A percentile compares a stretch with the other conserved stretches of the same genome.
Evolutionary conservation across 23 red algal genomes (phyloP).

Genomic region (Cyanidium caldarium): DNA sequence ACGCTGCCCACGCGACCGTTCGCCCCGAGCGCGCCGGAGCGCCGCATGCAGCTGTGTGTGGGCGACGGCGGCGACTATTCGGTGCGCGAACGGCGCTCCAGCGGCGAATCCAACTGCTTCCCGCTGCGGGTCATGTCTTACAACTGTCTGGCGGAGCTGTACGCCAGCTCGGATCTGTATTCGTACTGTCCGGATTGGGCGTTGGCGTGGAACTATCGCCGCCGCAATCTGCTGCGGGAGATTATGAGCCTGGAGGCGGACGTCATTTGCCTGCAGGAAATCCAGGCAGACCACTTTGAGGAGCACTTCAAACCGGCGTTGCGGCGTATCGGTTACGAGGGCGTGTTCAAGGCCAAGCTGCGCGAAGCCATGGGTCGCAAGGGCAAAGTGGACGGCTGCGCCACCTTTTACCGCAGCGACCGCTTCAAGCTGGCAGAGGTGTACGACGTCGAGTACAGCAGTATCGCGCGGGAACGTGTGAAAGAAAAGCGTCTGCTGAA

Average conservation of each 20-base stretch:
- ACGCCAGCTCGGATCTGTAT: slow-evolving; percentile 44
- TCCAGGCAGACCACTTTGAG: slow-evolving; percentile 94
- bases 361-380: slow-evolving; percentile 77
- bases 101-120: background rate
- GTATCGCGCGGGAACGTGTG: slow-evolving; percentile 38
- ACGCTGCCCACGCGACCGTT: slow-evolving; percentile 20
- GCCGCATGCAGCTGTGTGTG: slow-evolving; percentile 30
- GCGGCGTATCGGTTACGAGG: slow-evolving; percentile 46
- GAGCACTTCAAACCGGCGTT: slow-evolving; percentile 88
- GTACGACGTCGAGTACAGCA: slow-evolving; percentile 61
- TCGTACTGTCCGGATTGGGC: slow-evolving; percentile 79
- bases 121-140: slow-evolving; percentile 72
- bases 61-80: background rate
- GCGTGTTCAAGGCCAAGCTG: slow-evolving; percentile 76
- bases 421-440: slow-evolving; percentile 45
- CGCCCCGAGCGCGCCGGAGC: slow-evolving; percentile 30
- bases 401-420: slow-evolving; percentile 72
- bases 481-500: slow-evolving; percentile 50
- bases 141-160: slow-evolving; percentile 94
- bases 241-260: slow-evolving; percentile 54
- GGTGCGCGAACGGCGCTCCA: background rate
- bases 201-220: slow-evolving; percentile 88
- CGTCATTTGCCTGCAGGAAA: slow-evolving; percentile 87
- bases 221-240: slow-evolving; percentile 74
- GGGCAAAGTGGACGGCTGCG: slow-evolving; percentile 94